Evolutionary conservation across 257 asterid species (phyloP).

Genomic region (Solanum chiquidenum): DNA sequence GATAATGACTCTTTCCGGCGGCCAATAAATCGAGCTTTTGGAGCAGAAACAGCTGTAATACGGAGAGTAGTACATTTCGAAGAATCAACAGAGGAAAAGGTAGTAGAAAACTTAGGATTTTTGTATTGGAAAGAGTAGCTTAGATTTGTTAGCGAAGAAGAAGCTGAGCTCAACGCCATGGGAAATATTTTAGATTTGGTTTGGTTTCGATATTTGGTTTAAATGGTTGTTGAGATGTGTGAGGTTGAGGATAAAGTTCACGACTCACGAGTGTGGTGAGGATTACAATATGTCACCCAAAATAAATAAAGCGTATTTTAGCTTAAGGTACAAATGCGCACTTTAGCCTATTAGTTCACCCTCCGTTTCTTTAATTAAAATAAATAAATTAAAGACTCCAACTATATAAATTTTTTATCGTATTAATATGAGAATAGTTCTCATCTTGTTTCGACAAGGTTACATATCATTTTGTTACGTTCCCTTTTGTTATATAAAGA

Average conservation of each 20-base stretch:
- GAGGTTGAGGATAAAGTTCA: neutral
- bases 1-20: conserved; percentile 52
- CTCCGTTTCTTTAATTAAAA: neutral
- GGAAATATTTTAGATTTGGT: neutral
- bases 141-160: conserved; percentile 9
- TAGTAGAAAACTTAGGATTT: conserved; percentile 26
- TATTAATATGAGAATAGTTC: too few species aligned
- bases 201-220: neutral
- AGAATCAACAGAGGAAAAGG: conserved; percentile 34
- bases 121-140: conserved; percentile 25
- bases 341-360: neutral
- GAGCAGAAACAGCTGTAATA: conserved; percentile 54
- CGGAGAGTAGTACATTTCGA: conserved; percentile 26
- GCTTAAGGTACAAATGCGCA: neutral
- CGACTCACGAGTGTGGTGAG: neutral
- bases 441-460: too few species aligned
- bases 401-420: too few species aligned
- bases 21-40: conserved; percentile 67
- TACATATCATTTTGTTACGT: too few species aligned
- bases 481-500: too few species aligned
- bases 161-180: conserved; percentile 40
- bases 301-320: neutral
- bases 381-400: too few species aligned
- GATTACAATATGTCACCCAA: neutral
- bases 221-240: neutral